phyloP scores from a whole-genome alignment of 2,329 filamentous ascomycete species.

The Colletotrichum sp. region DNA sequence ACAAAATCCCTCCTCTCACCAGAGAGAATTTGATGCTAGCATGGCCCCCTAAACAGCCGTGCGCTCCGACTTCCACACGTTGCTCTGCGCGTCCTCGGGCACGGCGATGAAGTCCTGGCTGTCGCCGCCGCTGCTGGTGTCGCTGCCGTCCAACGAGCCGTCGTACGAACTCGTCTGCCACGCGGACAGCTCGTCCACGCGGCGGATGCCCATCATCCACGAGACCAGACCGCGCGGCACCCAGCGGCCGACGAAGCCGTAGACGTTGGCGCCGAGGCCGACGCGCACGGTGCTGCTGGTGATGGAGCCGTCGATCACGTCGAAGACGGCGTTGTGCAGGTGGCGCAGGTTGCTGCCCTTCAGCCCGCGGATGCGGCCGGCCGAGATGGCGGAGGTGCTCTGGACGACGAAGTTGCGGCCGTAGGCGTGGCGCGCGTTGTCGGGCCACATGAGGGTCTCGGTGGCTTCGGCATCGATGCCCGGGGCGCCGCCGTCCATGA shows the following conservation, averaged over 20 bases:
- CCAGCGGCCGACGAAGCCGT: conserved; percentile 84
- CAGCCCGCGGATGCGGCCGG: conserved; percentile 61
- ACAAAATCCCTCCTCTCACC: background rate
- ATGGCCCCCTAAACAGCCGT: background rate
- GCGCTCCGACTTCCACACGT: conserved; percentile 46
- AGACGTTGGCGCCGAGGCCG: conserved; percentile 82
- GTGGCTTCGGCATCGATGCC: conserved; percentile 47
- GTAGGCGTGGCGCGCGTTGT: conserved; percentile 64
- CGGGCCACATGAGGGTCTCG: conserved; percentile 69
- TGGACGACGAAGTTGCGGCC: conserved; percentile 65
- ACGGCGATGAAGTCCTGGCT: conserved; percentile 57
- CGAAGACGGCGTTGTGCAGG: conserved; percentile 87
- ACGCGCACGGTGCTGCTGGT: conserved; percentile 73
- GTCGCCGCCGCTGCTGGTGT: conserved; percentile 38
- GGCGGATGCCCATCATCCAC: conserved; percentile 88
- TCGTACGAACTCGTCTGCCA: conserved; percentile 54
- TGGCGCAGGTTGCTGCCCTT: conserved; percentile 76
- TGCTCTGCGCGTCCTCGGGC: conserved; percentile 43
- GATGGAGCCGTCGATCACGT: conserved; percentile 76
- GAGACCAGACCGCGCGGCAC: conserved; percentile 79
- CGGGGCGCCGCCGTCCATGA: conserved; percentile 42
- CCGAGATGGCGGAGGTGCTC: conserved; percentile 58
- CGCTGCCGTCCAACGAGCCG: conserved; percentile 33
- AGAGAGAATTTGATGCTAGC: background rate
- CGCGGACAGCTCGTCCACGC: conserved; percentile 60